phyloP scores from a whole-genome alignment of 345 rosid genomes.

The Gossypium rotundifolium region DNA sequence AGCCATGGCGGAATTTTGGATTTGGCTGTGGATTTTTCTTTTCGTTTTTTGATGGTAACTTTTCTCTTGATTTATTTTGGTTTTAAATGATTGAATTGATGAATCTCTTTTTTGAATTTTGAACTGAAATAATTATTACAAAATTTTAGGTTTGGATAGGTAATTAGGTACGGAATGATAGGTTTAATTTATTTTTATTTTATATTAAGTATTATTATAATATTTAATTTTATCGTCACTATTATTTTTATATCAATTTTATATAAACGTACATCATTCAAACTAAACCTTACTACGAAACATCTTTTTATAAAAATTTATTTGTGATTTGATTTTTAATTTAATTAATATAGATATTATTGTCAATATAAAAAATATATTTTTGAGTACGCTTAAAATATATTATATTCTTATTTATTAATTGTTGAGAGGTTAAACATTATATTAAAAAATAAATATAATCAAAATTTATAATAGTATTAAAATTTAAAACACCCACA shows the following conservation, averaged over 20 bases:
- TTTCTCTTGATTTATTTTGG: neutral
- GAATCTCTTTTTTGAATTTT: neutral
- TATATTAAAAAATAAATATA: no score
- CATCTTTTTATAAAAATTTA: no score
- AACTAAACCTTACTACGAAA: no score
- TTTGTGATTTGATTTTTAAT: no score
- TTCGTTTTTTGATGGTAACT: neutral
- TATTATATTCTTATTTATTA: rapidly evolving
- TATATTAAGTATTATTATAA: no score
- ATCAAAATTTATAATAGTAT: no score
- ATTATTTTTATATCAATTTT: rapidly evolving
- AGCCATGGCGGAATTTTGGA: slow-evolving; percentile 5
- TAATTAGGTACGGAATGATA: rapidly evolving
- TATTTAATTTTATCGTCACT: rapidly evolving
- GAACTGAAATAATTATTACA: no score
- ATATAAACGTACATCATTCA: no score
- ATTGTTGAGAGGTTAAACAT: rapidly evolving
- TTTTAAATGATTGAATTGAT: neutral
- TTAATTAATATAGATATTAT: no score
- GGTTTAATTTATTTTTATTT: no score
- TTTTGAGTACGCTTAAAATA: rapidly evolving
- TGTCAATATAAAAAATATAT: no score
- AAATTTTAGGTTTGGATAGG: rapidly evolving
- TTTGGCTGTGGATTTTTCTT: neutral
- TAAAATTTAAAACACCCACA: no score